Percentiles rank a stretch among this genome's conserved stretches.
Evolutionary conservation across 2,329 filamentous ascomycete genomes (phyloP).

Genomic region (Cercospora zeina): DNA sequence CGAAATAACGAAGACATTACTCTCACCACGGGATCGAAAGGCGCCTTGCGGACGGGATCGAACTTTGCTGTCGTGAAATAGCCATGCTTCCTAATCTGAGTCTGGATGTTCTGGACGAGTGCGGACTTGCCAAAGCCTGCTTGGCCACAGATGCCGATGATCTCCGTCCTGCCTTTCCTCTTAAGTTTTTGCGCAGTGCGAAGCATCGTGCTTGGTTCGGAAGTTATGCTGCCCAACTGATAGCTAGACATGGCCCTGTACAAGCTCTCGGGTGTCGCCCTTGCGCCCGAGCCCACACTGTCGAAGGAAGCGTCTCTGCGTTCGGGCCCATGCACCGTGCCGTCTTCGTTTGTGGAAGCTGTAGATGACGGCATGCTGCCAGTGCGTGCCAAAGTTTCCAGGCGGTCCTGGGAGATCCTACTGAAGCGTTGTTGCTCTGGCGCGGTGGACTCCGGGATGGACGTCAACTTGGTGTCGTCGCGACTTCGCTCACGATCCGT

Average conservation of each 20-base stretch:
- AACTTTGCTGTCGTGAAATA: constrained; percentile 63
- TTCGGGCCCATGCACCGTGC: constrained; percentile 9
- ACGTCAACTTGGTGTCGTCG: constrained; percentile 44
- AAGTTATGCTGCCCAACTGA: constrained; percentile 21
- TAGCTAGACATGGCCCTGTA: constrained; percentile 27
- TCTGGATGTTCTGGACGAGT: constrained; percentile 59
- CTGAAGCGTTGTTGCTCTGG: constrained; percentile 24
- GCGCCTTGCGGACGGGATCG: constrained; percentile 59
- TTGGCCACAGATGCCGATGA: constrained; percentile 59
- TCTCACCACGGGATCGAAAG: constrained; percentile 62
- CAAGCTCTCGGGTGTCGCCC: constrained; percentile 27
- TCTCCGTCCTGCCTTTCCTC: constrained; percentile 58
- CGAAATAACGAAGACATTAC: constrained; percentile 63
- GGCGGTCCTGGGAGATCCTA: constrained; percentile 21
- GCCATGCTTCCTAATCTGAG: constrained; percentile 57
- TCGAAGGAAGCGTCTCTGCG: constrained; percentile 24
- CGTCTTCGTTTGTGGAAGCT: constrained; percentile 25
- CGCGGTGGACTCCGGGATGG: constrained; percentile 37
- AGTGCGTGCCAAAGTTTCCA: constrained; percentile 15
- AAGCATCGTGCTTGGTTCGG: constrained; percentile 33
- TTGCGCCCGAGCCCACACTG: constrained; percentile 28
- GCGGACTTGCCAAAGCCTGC: constrained; percentile 63
- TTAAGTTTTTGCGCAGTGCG: constrained; percentile 53
- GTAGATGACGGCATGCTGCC: constrained; percentile 27
- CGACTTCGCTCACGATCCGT: constrained; percentile 49